Evolutionary conservation across 148 eudicot species (phyloP).

Genomic region (Vaccinium vitisidaea): DNA sequence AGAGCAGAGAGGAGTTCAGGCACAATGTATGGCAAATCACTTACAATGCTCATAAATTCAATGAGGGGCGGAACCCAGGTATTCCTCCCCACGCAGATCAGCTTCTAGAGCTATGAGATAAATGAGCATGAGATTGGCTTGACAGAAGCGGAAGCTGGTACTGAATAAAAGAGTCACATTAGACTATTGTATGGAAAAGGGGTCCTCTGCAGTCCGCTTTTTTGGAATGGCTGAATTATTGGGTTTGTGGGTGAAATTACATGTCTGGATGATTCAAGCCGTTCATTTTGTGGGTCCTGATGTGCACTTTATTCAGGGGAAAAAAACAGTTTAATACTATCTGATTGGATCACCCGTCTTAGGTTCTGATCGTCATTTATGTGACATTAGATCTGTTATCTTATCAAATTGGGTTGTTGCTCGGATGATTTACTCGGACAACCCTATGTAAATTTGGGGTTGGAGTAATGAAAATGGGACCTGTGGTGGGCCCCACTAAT

Average conservation of each 20-base stretch:
- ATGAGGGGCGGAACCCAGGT: conserved; percentile 81
- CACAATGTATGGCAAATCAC: conserved; percentile 88
- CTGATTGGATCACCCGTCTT: background rate
- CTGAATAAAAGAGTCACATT: conserved; percentile 26
- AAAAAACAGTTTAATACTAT: background rate
- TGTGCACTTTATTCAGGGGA: background rate
- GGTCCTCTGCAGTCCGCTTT: background rate
- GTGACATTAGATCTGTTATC: background rate
- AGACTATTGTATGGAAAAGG: background rate
- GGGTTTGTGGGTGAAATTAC: background rate
- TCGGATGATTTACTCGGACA: no score
- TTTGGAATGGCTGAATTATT: background rate
- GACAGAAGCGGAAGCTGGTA: conserved; percentile 73
- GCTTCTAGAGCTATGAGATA: conserved; percentile 78
- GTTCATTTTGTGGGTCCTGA: background rate
- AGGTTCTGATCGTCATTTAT: background rate
- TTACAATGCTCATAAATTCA: conserved; percentile 70
- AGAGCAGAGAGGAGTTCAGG: conserved; percentile 62
- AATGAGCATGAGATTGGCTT: conserved; percentile 37
- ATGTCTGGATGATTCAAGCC: background rate
- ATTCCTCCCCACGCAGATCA: conserved; percentile 97
- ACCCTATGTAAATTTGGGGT: no score
- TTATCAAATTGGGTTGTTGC: background rate
- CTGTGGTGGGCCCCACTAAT: no score
- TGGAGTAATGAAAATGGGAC: no score